Conservation (phyloP, 2,329 filamentous ascomycete species). For the Chaetomiaceae sp. region DNA sequence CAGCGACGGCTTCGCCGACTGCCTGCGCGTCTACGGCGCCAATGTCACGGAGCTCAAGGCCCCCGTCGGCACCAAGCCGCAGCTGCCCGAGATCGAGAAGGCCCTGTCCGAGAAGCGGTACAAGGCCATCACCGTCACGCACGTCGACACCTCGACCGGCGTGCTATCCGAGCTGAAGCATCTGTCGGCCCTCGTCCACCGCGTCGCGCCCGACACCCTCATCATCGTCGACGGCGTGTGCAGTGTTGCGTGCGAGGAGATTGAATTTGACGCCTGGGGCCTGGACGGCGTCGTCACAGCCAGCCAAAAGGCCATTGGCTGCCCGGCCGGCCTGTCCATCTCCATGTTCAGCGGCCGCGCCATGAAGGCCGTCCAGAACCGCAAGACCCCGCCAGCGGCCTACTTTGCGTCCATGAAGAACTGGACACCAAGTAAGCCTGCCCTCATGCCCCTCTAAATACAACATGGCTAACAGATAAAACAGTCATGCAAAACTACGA, state of each 20-base stretch:
- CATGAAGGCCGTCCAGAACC: slow-evolving; percentile 71
- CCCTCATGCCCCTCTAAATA: not conserved
- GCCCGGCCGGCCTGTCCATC: slow-evolving; percentile 89
- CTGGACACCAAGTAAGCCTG: slow-evolving; percentile 78
- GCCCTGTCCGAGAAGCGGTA: slow-evolving; percentile 87
- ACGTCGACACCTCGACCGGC: slow-evolving; percentile 96
- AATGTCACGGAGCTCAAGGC: slow-evolving; percentile 87
- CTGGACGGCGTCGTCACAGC: slow-evolving; percentile 91
- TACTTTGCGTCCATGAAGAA: slow-evolving; percentile 98
- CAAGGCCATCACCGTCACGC: slow-evolving; percentile 91
- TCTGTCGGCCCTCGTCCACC: slow-evolving; percentile 75
- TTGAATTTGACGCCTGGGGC: slow-evolving; percentile 91
- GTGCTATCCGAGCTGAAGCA: slow-evolving; percentile 88
- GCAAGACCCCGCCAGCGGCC: slow-evolving; percentile 75
- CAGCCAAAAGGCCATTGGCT: slow-evolving; percentile 94
- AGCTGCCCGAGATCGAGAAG: slow-evolving; percentile 81
- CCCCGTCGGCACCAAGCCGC: slow-evolving; percentile 80
- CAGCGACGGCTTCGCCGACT: slow-evolving; percentile 89
- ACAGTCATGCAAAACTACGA: slow-evolving; percentile 98
- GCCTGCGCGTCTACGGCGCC: slow-evolving; percentile 84
- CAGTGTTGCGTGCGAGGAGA: slow-evolving; percentile 93
- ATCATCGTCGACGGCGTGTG: slow-evolving; percentile 94
- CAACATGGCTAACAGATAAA: not conserved
- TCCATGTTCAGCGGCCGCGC: slow-evolving; percentile 89
- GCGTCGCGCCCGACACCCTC: slow-evolving; percentile 85